Percentiles rank a stretch among this genome's conserved stretches.
Evolutionary conservation across 768 basidiomycete genomes (phyloP).

Genomic region (Arthromyces matolae): DNA sequence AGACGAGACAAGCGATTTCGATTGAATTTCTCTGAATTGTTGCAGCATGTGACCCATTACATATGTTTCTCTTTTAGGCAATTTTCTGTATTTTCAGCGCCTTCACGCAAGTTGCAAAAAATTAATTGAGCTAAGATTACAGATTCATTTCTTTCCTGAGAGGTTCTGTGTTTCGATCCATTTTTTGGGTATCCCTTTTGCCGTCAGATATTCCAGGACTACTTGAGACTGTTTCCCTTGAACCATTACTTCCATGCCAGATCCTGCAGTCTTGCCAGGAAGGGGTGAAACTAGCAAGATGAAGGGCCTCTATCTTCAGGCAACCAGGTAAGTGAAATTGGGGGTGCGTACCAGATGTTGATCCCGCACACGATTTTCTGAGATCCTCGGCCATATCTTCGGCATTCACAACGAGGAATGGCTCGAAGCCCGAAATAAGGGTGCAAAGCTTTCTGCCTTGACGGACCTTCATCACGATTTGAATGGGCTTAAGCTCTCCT

Average conservation of each 20-base stretch:
- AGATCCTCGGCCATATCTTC: slow-evolving; percentile 79
- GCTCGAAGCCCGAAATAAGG: slow-evolving; percentile 75
- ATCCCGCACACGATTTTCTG: slow-evolving; percentile 70
- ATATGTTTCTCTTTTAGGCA: background rate
- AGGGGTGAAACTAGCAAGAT: slow-evolving; percentile 52
- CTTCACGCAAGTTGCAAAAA: too few species aligned
- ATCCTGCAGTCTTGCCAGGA: slow-evolving; percentile 47
- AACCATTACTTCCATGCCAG: slow-evolving; percentile 69
- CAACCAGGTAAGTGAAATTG: background rate
- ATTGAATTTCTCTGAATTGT: background rate
- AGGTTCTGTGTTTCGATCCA: slow-evolving; percentile 66
- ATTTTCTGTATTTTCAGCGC: background rate
- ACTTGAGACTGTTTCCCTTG: slow-evolving; percentile 78
- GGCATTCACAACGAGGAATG: slow-evolving; percentile 60
- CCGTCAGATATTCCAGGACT: slow-evolving; percentile 63
- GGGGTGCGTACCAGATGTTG: slow-evolving; percentile 61
- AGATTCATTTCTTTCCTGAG: slow-evolving; percentile 43
- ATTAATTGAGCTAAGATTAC: too few species aligned
- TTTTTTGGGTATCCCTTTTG: slow-evolving; percentile 72
- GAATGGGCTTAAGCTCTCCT: slow-evolving; percentile 68
- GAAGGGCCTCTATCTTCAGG: background rate
- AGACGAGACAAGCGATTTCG: background rate
- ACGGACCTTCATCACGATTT: slow-evolving; percentile 65
- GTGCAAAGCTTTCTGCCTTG: slow-evolving; percentile 78
- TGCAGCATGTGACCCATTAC: background rate